Base-by-base conservation (phyloP, 345 rosid genomes). In the Salix brachista region DNA sequence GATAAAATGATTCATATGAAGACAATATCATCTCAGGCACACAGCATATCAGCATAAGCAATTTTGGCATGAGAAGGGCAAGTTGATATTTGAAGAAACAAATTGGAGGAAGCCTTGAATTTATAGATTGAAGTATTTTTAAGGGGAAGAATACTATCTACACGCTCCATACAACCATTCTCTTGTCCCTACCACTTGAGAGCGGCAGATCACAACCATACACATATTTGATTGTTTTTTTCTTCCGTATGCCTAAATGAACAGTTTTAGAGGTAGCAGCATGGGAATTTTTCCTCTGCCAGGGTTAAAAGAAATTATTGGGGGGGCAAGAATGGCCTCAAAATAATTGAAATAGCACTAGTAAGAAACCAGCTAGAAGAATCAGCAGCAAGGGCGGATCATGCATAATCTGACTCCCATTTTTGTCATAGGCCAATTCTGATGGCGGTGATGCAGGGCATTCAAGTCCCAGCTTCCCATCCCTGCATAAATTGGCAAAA, bases 381-480 rank as follows among this genome's bases (percentile, higher is more conserved):
- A 65, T 60, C 19, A 80, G 75, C 72, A 80, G 44, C 21, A 16
- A 16, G 32, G 70, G 26, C 7, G 78, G 82, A 69, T 21, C 9
- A 30, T 8, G 64, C 23, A 56, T 71, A 26, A 25, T 65, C 72
- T 30, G 77, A 56, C 64, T 37, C 14, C 52, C 46, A 56, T 39
- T 67, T 1, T 19, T 60, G 13, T 58, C 69, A 36, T 23, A 5
- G 7, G 58, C 77, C 6, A 28, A 11, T 14, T 17, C 41, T 21
- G 80, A 65, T 41, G 83, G 80, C 0, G 83, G 8, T 11, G 7
- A 19, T 30, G 81, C 81, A 58, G 80, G 64, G 77, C 83, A 80
- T 7, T 6, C 83, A 62, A 80, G 83, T 6, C 80, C 83, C 39
- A 21, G n/a, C 50, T 44, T 79, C 32, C 78, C 78, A 5, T 79